A percentile compares a stretch with the other conserved stretches of the same genome.
Evolutionary conservation across 2,329 filamentous ascomycete genomes (phyloP).

Genomic region (Alternaria infectoria): DNA sequence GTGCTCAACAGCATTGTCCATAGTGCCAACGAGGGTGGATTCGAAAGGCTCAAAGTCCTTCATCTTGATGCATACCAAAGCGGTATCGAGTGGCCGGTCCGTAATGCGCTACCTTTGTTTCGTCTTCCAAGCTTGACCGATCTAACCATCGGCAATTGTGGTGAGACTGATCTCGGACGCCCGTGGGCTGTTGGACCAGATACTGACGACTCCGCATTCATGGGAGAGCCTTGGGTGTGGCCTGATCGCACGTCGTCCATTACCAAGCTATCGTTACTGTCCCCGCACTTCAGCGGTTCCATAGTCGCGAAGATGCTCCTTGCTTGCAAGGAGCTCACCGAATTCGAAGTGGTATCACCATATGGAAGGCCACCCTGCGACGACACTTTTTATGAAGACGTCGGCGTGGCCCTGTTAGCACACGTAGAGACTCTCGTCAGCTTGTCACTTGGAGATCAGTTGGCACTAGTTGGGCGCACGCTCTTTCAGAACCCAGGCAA

Average conservation of each 20-base stretch:
- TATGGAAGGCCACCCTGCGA: rapidly evolving
- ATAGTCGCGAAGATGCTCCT: background rate
- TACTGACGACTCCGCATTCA: background rate
- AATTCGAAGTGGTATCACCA: background rate
- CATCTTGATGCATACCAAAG: background rate
- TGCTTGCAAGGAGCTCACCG: background rate
- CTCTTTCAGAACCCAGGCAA: background rate
- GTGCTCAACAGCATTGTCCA: background rate
- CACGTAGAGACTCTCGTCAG: too few relatives aligned
- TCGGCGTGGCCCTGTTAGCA: rapidly evolving
- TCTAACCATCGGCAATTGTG: background rate
- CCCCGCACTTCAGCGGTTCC: background rate
- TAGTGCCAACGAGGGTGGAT: background rate
- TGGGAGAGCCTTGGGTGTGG: background rate
- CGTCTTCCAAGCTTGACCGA: background rate
- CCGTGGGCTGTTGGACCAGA: background rate
- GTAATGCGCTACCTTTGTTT: background rate
- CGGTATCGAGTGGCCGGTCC: background rate
- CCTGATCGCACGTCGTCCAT: rapidly evolving
- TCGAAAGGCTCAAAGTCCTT: background rate
- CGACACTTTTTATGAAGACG: rapidly evolving
- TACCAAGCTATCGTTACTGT: rapidly evolving
- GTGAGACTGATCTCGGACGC: background rate
- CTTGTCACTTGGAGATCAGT: too few relatives aligned
- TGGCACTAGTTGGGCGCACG: too few relatives aligned